Evolutionary conservation across 441 rosid species (phyloP).

Genomic region (Jatropha multifida): DNA sequence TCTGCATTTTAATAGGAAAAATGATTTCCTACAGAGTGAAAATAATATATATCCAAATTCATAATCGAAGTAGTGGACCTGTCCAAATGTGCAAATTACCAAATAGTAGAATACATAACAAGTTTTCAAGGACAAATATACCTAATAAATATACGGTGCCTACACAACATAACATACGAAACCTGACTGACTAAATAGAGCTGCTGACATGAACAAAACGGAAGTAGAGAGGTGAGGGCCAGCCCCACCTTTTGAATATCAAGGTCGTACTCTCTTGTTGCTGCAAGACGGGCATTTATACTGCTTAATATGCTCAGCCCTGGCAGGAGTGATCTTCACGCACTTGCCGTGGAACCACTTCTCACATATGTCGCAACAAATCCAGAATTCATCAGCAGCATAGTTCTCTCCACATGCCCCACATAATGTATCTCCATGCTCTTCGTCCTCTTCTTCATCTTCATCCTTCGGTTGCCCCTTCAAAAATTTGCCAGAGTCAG

Average conservation of each 20-base stretch:
- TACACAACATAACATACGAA: constrained; percentile 10
- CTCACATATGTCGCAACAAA: constrained; percentile 64
- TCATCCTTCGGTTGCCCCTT: constrained; percentile 42
- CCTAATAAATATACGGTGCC: constrained; percentile 22
- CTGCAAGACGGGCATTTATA: constrained; percentile 87
- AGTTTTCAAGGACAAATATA: constrained; percentile 4
- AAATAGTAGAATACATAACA: constrained; percentile 21
- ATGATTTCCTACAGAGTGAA: constrained; percentile 20
- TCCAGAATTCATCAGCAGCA: constrained; percentile 67
- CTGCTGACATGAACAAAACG: constrained; percentile 14
- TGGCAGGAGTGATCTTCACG: constrained; percentile 83
- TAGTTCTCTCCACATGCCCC: constrained; percentile 71
- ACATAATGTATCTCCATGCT: constrained; percentile 69
- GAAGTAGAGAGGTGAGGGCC: constrained; percentile 1
- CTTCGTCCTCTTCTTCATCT: constrained; percentile 71
- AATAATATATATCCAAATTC: constrained; percentile 17
- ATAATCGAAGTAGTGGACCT: constrained; percentile 5
- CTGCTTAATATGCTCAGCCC: constrained; percentile 82
- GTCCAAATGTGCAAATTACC: constrained; percentile 21
- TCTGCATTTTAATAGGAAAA: background rate
- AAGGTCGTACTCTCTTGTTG: constrained; percentile 73
- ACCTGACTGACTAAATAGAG: constrained; percentile 27
- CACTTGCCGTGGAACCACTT: constrained; percentile 82
- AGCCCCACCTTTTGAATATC: constrained; percentile 17
- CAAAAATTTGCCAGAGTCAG: constrained; percentile 41